Base-by-base conservation (phyloP, 2,329 filamentous ascomycete species). In the Rhexocercosporidium sp. region DNA sequence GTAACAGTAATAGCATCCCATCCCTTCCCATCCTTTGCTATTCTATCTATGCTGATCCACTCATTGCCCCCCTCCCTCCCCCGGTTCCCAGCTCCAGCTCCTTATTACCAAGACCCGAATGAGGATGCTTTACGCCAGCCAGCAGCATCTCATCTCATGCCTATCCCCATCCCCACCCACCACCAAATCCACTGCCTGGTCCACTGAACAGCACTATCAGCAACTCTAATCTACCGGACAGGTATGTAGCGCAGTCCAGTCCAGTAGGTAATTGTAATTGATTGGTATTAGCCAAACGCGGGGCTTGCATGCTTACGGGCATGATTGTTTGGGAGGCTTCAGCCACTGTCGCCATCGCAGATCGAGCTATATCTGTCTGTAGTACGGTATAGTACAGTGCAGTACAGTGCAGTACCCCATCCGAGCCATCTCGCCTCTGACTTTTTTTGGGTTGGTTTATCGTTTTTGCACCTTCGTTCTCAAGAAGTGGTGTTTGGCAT, bases 241-340 rank as follows among this genome's bases (percentile, higher is more conserved):
- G n/a, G n/a, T n/a, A n/a, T n/a, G n/a, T n/a, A n/a, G n/a, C n/a
- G n/a, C n/a, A n/a, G n/a, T n/a, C n/a, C n/a, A n/a, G n/a, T n/a
- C n/a, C n/a, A n/a, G n/a, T n/a, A n/a, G n/a, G 7, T 31, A 54
- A 14, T 44, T n/a, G 41, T 44, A 44, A 56, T 18, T 56, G 37
- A 56, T 56, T 56, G 31, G 53, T 22, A 34, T 56, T 56, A 37
- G 29, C 53, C 53, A 56, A 56, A 56, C 53, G 53, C 53, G 53
- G 29, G 53, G 49, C 53, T 39, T 37, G 53, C 49, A 53, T 53
- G 51, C 12, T 54, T 54, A 22, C 8, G n/a, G 3, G n/a, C 53
- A 25, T 49, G 18, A 49, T 5, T 11, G 2, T 22, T 9, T 54
- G 27, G 27, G 29, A 31, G 51, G 29, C 29, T 31, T 27, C 53